Evolutionary conservation across 495 filamentous ascomycete genomes (phyloP), one percentile per base, ranked within the genome.

Genomic region (Staphylotrichum tortipilum): DNA sequence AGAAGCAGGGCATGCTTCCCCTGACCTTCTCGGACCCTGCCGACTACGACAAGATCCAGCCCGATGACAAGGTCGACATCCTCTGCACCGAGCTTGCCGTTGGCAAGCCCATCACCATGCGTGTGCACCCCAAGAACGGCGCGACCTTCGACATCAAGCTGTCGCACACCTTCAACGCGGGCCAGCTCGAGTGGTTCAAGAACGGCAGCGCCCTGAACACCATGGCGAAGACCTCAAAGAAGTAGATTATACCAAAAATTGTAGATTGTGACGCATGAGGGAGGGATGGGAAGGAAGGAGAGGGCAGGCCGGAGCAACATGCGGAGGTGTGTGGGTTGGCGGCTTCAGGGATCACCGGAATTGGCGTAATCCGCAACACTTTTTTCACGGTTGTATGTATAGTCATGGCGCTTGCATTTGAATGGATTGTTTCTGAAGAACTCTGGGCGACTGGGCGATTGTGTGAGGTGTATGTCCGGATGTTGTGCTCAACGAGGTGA

Each of bases 1-100:
- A 98, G 88, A 98, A 98, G 84, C 92, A 98, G 80, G 92, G 92
- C 75, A 92, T 98, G 89, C 87, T 98, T 74, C 92, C 92, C 62
- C 78, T 98, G 43, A 95, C 89, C 57, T 98, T 98, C 74, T 66
- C 80, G 45, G 83, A 96, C 64, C 92, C 94, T 22, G 94, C 83
- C 65, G 92, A 98, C 71, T 98, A 98, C 71, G 92, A 98, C 68
- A 92, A 86, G 77, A 94, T 98, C 73, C 78, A 85, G 64, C 87
- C 89, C 54, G 83, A 89, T 24, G 94, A 95, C 79, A 90, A 83
- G 72, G 81, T 95, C 57, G 87, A 94, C 66, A 74, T 98, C 21
- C 67, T 89, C 65, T 88, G 83, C 81, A 96, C 94, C 17, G 78
- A 97, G 73, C 74, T 98, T 30, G 88, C 78, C 42, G 90, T 95